Base-by-base conservation (phyloP, 108 stramenopile species). In the Cylindrotheca closterium region DNA sequence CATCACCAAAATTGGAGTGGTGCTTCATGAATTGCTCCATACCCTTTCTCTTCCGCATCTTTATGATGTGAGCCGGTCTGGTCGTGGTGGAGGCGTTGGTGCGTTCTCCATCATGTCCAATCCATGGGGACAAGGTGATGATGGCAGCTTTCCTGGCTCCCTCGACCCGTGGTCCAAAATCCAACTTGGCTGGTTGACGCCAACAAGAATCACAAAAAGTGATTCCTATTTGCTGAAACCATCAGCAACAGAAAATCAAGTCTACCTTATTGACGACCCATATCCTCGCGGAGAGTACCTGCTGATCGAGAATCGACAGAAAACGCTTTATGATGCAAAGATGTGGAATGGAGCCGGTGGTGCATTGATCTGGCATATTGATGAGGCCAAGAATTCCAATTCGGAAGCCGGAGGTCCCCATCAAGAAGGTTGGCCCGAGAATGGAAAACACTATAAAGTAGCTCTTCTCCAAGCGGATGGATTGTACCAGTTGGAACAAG, bases 381-480 rank as follows among this genome's bases (percentile, higher is more conserved):
- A 51, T 23, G 51, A 51, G 21, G 4, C 21, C 18, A 51, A 51
- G 19, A 21, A n/a, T n/a, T n/a, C 7, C 7, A 51, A 51, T n/a
- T 5, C 7, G 12, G 12, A 51, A 15, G 37, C 37, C 7, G 83
- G 83, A 15, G 78, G 73, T 55, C 83, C 83, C 15, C 65, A 59
- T 17, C 63, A 74, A 64, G 12, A 7, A 7, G 77, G 68, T 30
- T 88, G 87, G 87, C 92, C 92, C 0, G 54, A 56, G 25, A 84
- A 84, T 21, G 79, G 79, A 28, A 60, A 79, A 3, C 92, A 93
- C 59, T 93, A 93, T 55, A 61, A 66, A 21, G 87, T 93, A 12
- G 85, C 88, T 2, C 10, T 93, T 15, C 60, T 89, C 7, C 73
- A 83, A 51, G 83, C 84, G 0, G 92, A 93, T 69, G 92, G 92